A percentile compares a stretch with the other conserved stretches of the same genome.
phyloP scores from a whole-genome alignment of 306 rosid species.

The Fragaria ananassa region DNA sequence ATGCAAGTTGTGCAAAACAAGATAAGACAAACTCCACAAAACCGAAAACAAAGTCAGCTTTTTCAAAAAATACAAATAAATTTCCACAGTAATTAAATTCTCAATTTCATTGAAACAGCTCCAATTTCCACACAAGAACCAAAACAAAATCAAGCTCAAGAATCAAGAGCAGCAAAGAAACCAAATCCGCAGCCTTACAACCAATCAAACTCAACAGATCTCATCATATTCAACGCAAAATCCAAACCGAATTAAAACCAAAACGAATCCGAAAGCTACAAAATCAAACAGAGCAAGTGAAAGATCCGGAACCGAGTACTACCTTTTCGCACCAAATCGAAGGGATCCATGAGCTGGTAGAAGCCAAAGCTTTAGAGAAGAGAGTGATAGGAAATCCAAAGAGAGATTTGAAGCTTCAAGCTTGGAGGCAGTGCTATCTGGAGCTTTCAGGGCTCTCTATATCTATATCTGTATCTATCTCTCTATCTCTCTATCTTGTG shows the following conservation, averaged over 20 bases:
- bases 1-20: constrained; percentile 6
- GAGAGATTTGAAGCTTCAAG: constrained; percentile 31
- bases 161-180: constrained; percentile 26
- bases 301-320: constrained; percentile 41
- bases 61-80: constrained; percentile 9
- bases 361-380: constrained; percentile 26
- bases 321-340: constrained; percentile 93
- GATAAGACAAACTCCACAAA: neutral
- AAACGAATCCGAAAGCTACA: neutral
- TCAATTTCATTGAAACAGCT: constrained; percentile 21
- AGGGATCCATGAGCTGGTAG: constrained; percentile 62
- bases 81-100: constrained; percentile 1
- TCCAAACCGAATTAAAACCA: neutral
- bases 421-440: constrained; percentile 43
- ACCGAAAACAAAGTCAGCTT: constrained; percentile 4
- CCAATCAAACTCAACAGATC: constrained; percentile 47
- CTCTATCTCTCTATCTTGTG: neutral
- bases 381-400: constrained; percentile 14
- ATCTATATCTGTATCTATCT: neutral
- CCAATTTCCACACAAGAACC: constrained; percentile 20
- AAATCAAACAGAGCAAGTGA: constrained; percentile 19
- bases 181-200: constrained; percentile 17
- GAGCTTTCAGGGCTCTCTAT: constrained; percentile 25
- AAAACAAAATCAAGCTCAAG: constrained; percentile 20
- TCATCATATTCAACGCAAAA: constrained; percentile 34